These are phyloP conservation scores for Cryptococcus sp. DNA, from an alignment of 1,284 basidiomycete species.

Conservation along the genomic window DNA sequence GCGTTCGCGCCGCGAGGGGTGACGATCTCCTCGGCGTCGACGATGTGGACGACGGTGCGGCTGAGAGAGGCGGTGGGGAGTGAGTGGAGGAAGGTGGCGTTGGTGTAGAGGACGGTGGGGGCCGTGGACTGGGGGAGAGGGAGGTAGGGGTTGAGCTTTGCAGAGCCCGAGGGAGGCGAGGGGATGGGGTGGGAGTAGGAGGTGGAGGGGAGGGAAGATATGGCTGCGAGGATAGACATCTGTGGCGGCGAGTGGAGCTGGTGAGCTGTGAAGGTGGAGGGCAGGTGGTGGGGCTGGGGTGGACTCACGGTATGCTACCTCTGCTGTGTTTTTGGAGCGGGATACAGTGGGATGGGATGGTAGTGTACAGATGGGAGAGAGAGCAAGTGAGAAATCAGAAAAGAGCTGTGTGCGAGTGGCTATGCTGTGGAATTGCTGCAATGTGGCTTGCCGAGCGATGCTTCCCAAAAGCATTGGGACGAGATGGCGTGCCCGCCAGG, in stretches of 20 bases:
- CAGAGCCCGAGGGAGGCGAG: conserved; percentile 20
- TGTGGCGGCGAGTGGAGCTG: background rate
- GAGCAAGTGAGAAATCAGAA: conserved; percentile 6
- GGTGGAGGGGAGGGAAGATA: conserved; percentile 35
- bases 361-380: background rate
- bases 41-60: conserved; percentile 33
- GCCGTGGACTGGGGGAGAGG: conserved; percentile 31
- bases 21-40: conserved; percentile 34
- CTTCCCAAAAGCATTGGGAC: conserved; percentile 2
- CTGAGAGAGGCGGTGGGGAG: conserved; percentile 31
- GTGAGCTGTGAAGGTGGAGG: background rate
- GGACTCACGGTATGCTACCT: background rate
- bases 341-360: background rate
- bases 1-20: conserved; percentile 28
- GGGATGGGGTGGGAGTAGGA: conserved; percentile 42
- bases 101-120: conserved; percentile 39
- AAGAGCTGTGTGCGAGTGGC: background rate
- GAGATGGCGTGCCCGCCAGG: conserved; percentile 12
- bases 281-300: background rate
- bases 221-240: conserved; percentile 38
- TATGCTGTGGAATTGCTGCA: background rate
- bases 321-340: background rate
- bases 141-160: conserved; percentile 46
- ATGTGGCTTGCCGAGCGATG: background rate
- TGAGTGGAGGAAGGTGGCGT: conserved; percentile 39